Percentiles rank a stretch among this genome's conserved stretches.
Evolutionary conservation across 1,139 yeast species (phyloP).

Genomic region (Sugiyamaella sp.): DNA sequence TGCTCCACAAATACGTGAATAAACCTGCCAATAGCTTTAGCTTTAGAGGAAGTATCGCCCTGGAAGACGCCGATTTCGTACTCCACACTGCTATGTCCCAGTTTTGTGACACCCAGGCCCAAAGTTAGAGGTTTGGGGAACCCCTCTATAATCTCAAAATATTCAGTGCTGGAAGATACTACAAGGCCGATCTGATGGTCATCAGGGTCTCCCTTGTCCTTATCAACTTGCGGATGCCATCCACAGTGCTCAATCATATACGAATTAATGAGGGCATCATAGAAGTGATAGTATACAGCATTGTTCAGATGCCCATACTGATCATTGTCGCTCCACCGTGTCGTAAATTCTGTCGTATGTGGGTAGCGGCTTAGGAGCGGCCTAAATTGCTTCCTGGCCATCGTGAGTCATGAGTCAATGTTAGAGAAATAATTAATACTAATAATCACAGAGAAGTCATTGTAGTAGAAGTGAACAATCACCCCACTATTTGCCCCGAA

Average conservation of each 20-base stretch:
- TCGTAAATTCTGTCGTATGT: constrained; percentile 28
- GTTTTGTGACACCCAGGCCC: constrained; percentile 37
- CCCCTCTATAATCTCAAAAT: constrained; percentile 36
- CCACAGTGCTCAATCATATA: constrained; percentile 37
- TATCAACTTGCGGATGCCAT: constrained; percentile 29
- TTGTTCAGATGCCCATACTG: constrained; percentile 41
- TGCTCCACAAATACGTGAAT: constrained; percentile 40
- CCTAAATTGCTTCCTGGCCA: constrained; percentile 18
- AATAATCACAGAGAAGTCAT: no score
- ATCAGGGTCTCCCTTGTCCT: constrained; percentile 15
- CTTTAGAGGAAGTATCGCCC: constrained; percentile 24
- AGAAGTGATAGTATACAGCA: constrained; percentile 38
- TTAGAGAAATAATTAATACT: neutral
- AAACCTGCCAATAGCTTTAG: constrained; percentile 39
- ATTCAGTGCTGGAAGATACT: constrained; percentile 39
- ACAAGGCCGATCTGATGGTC: constrained; percentile 36
- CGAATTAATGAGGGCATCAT: constrained; percentile 38
- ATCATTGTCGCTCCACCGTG: constrained; percentile 41
- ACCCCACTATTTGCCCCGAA: neutral
- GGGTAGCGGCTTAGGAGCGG: constrained; percentile 34
- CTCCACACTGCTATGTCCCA: constrained; percentile 39
- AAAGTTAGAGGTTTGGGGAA: constrained; percentile 38
- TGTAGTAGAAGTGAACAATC: no score
- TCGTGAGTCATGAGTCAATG: neutral
- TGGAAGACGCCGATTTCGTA: constrained; percentile 41